A percentile compares a stretch with the other conserved stretches of the same genome.
Conservation (phyloP, 495 filamentous ascomycete genomes). For the Hypoxylon perforatum region DNA sequence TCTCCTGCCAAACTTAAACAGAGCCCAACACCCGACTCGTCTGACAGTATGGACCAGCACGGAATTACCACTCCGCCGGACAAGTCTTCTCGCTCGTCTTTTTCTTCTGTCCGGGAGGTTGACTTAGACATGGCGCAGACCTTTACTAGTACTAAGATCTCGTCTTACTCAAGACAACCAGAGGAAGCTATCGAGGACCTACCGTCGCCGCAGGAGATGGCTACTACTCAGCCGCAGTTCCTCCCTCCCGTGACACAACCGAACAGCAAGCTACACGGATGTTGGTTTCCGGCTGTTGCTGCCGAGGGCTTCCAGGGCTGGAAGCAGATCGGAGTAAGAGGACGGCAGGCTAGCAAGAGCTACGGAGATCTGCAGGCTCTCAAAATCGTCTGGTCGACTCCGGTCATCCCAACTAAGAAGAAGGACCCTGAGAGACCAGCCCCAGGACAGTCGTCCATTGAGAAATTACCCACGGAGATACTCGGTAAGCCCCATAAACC, state of each 20-base stretch:
- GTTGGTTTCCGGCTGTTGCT: slow-evolving; percentile 69
- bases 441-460: slow-evolving; percentile 63
- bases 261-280: slow-evolving; percentile 62
- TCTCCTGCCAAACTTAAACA: slow-evolving; percentile 35
- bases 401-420: slow-evolving; percentile 49
- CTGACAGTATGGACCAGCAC: slow-evolving; percentile 35
- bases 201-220: slow-evolving; percentile 48
- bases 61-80: slow-evolving; percentile 46
- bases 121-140: slow-evolving; percentile 71
- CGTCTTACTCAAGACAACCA: slow-evolving; percentile 58
- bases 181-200: slow-evolving; percentile 61
- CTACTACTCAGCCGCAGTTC: slow-evolving; percentile 62
- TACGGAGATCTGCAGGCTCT: slow-evolving; percentile 73
- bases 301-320: slow-evolving; percentile 77
- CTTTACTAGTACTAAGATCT: slow-evolving; percentile 74
- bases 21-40: slow-evolving; percentile 27
- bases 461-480: slow-evolving; percentile 76
- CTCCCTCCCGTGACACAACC: slow-evolving; percentile 57
- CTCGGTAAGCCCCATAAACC: slow-evolving; percentile 68
- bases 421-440: slow-evolving; percentile 39
- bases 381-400: slow-evolving; percentile 64
- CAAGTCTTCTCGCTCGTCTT: slow-evolving; percentile 61
- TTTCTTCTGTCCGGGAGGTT: slow-evolving; percentile 67
- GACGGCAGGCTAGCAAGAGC: slow-evolving; percentile 76
- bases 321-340: slow-evolving; percentile 75